Evolutionary conservation across 352 stramenopile species (phyloP).

Genomic region (Pythium chondricola): DNA sequence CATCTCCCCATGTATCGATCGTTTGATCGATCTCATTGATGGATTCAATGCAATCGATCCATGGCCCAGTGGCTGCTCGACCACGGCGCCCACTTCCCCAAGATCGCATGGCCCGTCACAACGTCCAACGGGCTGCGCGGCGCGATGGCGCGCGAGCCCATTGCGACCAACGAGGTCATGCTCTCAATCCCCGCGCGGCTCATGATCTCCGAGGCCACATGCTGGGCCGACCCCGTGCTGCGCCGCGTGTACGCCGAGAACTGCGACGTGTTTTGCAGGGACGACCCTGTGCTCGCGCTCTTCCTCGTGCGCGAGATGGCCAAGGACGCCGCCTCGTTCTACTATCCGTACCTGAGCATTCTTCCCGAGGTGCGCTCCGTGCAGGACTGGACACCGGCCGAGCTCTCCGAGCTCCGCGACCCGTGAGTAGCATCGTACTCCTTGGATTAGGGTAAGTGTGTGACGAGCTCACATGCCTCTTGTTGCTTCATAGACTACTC

Average conservation of each 20-base stretch:
- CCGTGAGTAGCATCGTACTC: slow-evolving; percentile 14
- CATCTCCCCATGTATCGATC: no score
- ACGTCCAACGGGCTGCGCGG: slow-evolving; percentile 54
- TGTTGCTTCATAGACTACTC: neutral
- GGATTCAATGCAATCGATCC: neutral
- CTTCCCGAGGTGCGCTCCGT: slow-evolving; percentile 76
- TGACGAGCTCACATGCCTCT: neutral
- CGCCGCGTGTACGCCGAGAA: slow-evolving; percentile 41
- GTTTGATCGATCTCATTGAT: neutral
- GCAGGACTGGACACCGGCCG: slow-evolving; percentile 69
- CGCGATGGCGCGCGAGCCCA: slow-evolving; percentile 36
- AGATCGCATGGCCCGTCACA: slow-evolving; percentile 65
- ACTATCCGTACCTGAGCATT: slow-evolving; percentile 80
- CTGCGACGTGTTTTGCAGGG: slow-evolving; percentile 58
- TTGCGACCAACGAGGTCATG: slow-evolving; percentile 61
- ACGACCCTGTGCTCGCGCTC: slow-evolving; percentile 79
- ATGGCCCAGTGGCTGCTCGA: slow-evolving; percentile 49
- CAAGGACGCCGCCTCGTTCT: slow-evolving; percentile 67
- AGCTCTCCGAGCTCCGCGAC: slow-evolving; percentile 73
- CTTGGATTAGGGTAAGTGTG: neutral
- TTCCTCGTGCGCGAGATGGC: slow-evolving; percentile 80
- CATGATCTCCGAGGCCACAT: slow-evolving; percentile 71
- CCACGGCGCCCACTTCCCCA: slow-evolving; percentile 68
- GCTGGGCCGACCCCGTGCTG: slow-evolving; percentile 45
- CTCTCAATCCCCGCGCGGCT: slow-evolving; percentile 50